Base-by-base conservation (phyloP, 805 yeast genomes). In the Candida khao-thaluensis region DNA sequence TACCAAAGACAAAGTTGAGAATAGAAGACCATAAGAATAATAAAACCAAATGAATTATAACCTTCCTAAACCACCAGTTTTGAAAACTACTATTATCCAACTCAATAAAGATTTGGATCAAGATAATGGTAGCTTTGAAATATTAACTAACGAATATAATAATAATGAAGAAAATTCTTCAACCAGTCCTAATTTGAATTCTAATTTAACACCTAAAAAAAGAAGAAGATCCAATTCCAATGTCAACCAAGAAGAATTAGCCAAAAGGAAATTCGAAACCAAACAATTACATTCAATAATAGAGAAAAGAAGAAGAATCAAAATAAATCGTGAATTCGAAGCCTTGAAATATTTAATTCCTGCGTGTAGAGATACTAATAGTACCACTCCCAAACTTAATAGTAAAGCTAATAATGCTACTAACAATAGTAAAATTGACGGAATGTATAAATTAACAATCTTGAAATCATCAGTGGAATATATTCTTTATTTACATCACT, bases 391-490 rank as follows among this genome's bases (percentile, higher is more conserved):
- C 17, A 15, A 38, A 7, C 10, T 30, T 11, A 35, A 30, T 27
- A 29, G 16, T 17, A 31, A 31, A 22, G 11, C 35, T 4, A 27
- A 38, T 30, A 33, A 8, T 24, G 17, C 29, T 5, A 11, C 36
- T 7, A 43, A 48, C 11, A 44, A 48, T 14, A 35, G 49, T 45
- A 69, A 68, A 40, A 67, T 69, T 39, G 82, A 77, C 43, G 83
- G 84, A 14, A 82, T 86, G 80, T 87, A 85, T 62, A 86, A 86
- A 60, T 71, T 86, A 44, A 85, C 89, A 3, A 83, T 86, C 20
- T 63, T 86, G 29, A 89, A 85, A 57, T 81, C 86, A n/a, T 79
- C 91, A 0, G 95, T 86, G 17, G 90, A 84, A 53, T 85, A 86
- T 54, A 81, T 86, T 45, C 70, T 78, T 44, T 82, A 84, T 52